phyloP scores from a whole-genome alignment of 805 yeast genomes.

The Candida incommunis region DNA sequence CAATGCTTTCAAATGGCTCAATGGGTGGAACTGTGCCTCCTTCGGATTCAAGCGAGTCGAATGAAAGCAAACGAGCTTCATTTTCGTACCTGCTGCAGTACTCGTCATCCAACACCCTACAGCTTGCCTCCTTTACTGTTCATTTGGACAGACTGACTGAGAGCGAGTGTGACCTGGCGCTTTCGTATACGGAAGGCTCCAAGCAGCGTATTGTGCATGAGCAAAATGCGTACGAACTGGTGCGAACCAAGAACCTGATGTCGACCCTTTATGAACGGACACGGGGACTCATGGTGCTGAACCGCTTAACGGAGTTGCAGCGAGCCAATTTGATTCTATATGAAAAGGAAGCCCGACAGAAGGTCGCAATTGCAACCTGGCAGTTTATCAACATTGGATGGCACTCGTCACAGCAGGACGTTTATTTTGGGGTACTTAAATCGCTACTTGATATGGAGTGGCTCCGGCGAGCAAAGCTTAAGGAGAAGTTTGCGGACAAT shows the following conservation, averaged over 20 bases:
- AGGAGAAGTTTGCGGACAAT: constrained; percentile 2
- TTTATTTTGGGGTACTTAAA: constrained; percentile 20
- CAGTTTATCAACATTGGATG: constrained; percentile 5
- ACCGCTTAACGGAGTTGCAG: background rate
- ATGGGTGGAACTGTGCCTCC: constrained; percentile 7
- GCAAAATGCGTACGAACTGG: constrained; percentile 1
- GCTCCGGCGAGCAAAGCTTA: constrained; percentile 7
- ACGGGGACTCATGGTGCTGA: constrained; percentile 1
- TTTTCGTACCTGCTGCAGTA: constrained; percentile 13
- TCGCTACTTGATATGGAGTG: constrained; percentile 10
- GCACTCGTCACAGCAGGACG: constrained; percentile 3
- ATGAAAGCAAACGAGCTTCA: constrained; percentile 3
- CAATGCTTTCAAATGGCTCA: constrained; percentile 3
- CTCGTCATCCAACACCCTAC: constrained; percentile 17
- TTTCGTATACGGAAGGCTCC: background rate
- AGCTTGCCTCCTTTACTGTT: constrained; percentile 19
- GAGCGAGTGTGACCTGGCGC: constrained; percentile 1
- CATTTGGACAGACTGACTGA: constrained; percentile 13
- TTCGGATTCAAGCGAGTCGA: constrained; percentile 5
- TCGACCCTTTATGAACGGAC: background rate
- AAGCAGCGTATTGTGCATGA: constrained; percentile 1
- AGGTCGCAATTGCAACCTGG: constrained; percentile 1
- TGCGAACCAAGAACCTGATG: constrained; percentile 1
- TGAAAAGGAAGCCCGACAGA: background rate
- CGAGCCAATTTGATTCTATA: background rate